These are phyloP conservation scores for Takashimella koratensis DNA, from an alignment of 1,284 basidiomycete genomes.

Conservation along the genomic window DNA sequence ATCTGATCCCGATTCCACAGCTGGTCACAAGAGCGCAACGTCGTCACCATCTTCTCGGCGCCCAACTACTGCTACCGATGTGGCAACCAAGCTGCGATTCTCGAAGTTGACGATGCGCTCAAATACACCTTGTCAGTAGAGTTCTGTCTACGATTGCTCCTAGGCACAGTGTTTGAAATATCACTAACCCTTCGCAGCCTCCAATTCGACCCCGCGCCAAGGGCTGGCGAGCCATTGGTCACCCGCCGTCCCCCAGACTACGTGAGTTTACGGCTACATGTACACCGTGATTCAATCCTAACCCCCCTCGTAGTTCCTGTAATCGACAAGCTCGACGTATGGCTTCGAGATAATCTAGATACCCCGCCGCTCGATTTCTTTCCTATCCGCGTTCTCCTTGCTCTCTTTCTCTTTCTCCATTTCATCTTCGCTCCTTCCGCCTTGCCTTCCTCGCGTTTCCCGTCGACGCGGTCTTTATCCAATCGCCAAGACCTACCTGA, in stretches of 20 bases:
- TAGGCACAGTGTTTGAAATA: too few species aligned
- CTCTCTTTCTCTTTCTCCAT: background rate
- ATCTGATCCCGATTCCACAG: slow-evolving; percentile 56
- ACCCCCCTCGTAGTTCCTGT: slow-evolving; percentile 6
- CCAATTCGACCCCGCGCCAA: slow-evolving; percentile 98
- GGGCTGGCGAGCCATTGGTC: slow-evolving; percentile 96
- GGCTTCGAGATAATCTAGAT: too few species aligned
- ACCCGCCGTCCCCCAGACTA: slow-evolving; percentile 98
- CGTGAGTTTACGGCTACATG: slow-evolving; percentile 52
- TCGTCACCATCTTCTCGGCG: slow-evolving; percentile 99
- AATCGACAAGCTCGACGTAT: too few species aligned
- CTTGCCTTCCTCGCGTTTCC: background rate
- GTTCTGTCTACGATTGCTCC: slow-evolving; percentile 10
- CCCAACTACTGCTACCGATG: slow-evolving; percentile 99
- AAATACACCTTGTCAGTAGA: slow-evolving; percentile 52
- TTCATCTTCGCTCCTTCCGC: background rate
- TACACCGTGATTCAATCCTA: background rate
- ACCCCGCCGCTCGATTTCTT: background rate
- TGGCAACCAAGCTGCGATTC: slow-evolving; percentile 98
- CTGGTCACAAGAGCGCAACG: slow-evolving; percentile 98
- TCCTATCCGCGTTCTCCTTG: background rate
- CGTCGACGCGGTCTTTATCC: too few species aligned
- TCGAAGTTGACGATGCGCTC: slow-evolving; percentile 90
- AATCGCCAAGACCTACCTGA: too few species aligned
- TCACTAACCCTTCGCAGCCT: slow-evolving; percentile 67